Evolutionary conservation across 176 grass and related monocot genomes (phyloP).

Genomic region (Tuctoria greenei): DNA sequence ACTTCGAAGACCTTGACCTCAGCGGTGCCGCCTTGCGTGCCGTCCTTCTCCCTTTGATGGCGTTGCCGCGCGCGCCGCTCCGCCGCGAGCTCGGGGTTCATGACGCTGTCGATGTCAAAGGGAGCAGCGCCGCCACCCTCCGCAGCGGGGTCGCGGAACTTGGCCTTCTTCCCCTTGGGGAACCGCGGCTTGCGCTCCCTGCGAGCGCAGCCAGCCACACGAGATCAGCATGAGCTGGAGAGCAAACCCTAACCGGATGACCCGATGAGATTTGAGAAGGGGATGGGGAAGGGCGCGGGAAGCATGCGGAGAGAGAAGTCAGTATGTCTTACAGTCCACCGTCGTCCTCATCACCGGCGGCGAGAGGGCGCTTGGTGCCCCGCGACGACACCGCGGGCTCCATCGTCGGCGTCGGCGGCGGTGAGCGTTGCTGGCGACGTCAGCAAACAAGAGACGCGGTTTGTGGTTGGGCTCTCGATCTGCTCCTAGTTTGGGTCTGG

Average conservation of each 20-base stretch:
- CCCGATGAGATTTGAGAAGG: background rate
- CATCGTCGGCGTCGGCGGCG: conserved; percentile 29
- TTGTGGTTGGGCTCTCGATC: background rate
- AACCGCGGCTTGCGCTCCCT: conserved; percentile 80
- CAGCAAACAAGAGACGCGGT: background rate
- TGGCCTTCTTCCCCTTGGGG: conserved; percentile 88
- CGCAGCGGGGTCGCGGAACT: conserved; percentile 34
- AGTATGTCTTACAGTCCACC: conserved; percentile 40
- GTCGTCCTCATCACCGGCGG: conserved; percentile 29
- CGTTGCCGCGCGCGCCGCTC: conserved; percentile 69
- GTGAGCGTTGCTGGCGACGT: conserved; percentile 17
- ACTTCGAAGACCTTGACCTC: conserved; percentile 65
- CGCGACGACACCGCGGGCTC: conserved; percentile 40
- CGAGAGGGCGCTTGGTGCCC: conserved; percentile 46
- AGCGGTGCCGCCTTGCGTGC: conserved; percentile 37
- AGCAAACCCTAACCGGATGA: conserved; percentile 19
- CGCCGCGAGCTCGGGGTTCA: conserved; percentile 63
- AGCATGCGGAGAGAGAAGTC: background rate
- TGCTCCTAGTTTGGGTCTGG: background rate
- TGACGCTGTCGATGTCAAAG: conserved; percentile 48
- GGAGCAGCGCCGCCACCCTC: conserved; percentile 13
- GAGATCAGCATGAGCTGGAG: conserved; percentile 31
- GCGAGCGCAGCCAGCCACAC: conserved; percentile 15
- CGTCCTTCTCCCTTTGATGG: conserved; percentile 44
- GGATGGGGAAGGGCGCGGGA: background rate